These are phyloP conservation scores for Colletotrichum tropicale DNA, from an alignment of 2,329 filamentous ascomycete genomes.

Conservation along the genomic window DNA sequence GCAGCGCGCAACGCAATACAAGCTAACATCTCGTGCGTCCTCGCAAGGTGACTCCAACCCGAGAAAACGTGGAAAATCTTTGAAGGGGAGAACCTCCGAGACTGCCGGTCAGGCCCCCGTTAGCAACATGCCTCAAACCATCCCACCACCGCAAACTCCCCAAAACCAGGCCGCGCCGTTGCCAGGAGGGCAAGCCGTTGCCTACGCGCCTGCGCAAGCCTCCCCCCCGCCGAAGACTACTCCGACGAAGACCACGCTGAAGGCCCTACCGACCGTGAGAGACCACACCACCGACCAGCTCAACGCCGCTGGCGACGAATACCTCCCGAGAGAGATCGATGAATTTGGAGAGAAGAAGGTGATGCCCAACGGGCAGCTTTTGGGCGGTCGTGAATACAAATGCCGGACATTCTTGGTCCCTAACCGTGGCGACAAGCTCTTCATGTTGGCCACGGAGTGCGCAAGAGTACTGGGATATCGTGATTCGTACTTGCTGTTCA, in stretches of 20 bases:
- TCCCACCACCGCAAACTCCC: slow-evolving; percentile 58
- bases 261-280: slow-evolving; percentile 92
- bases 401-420: slow-evolving; percentile 94
- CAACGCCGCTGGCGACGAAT: slow-evolving; percentile 88
- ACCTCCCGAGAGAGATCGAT: slow-evolving; percentile 90
- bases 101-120: slow-evolving; percentile 59
- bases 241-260: slow-evolving; percentile 82
- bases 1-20: slow-evolving; percentile 29
- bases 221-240: slow-evolving; percentile 77
- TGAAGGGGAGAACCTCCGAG: slow-evolving; percentile 64
- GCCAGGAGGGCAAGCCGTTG: slow-evolving; percentile 42
- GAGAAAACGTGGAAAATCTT: slow-evolving; percentile 65
- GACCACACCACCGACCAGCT: slow-evolving; percentile 98
- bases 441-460: slow-evolving; percentile 98
- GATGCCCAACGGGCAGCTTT: slow-evolving; percentile 78
- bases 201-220: slow-evolving; percentile 42
- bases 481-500: slow-evolving; percentile 98
- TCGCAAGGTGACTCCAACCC: slow-evolving; percentile 52
- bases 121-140: slow-evolving; percentile 41
- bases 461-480: slow-evolving; percentile 91
- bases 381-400: slow-evolving; percentile 85
- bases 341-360: slow-evolving; percentile 96
- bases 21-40: slow-evolving; percentile 30
- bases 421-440: slow-evolving; percentile 88
- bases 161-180: slow-evolving; percentile 54